Evolutionary conservation across 2,329 filamentous ascomycete genomes (phyloP).

Genomic region (Cercospora brassicicola): DNA sequence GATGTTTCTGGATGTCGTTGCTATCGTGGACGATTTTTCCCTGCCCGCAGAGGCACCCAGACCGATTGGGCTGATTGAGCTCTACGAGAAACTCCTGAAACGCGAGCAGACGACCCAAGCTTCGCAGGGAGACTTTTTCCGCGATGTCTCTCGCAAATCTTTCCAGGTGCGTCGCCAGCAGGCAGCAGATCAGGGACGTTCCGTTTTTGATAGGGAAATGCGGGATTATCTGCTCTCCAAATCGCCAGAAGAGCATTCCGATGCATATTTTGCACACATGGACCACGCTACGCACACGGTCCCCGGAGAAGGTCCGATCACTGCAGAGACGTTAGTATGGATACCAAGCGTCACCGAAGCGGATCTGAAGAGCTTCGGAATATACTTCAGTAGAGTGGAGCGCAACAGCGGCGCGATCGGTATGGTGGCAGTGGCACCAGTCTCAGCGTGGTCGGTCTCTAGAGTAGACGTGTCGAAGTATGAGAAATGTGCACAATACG

Average conservation of each 20-base stretch:
- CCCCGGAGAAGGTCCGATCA: neutral
- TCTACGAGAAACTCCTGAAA: neutral
- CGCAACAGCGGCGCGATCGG: too few species aligned
- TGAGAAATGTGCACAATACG: too few species aligned
- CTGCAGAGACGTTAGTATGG: neutral
- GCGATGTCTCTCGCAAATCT: neutral
- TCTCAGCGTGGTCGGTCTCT: too few species aligned
- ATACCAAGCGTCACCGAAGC: too few species aligned
- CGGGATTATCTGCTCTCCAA: neutral
- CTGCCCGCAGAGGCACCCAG: neutral
- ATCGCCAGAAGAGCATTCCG: neutral
- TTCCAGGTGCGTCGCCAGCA: neutral
- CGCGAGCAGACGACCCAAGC: neutral
- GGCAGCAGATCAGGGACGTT: neutral
- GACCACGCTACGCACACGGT: neutral
- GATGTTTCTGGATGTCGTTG: neutral
- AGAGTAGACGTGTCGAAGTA: too few species aligned
- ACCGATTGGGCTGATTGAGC: neutral
- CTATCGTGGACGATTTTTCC: neutral
- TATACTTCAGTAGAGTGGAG: too few species aligned
- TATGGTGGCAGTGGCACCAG: too few species aligned
- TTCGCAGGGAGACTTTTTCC: neutral
- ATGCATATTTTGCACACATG: neutral
- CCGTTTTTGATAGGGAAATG: neutral
- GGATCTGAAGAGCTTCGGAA: too few species aligned